Conservation (phyloP, 108 stramenopile genomes). For the Chaetoceros tenuissimus region DNA sequence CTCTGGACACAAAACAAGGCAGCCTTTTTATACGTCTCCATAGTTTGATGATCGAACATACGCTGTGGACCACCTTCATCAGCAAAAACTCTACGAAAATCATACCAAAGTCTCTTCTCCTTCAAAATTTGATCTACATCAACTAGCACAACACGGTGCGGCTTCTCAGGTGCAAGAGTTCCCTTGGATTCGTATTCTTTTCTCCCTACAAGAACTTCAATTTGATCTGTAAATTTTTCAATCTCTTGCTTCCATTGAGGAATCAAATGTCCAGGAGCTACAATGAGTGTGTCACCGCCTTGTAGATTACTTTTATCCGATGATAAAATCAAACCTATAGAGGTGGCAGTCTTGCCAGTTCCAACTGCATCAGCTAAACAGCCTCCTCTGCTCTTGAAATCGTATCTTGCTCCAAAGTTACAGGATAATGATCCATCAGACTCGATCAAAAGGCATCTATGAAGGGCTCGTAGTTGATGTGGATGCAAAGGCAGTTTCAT, state of each 20-base stretch:
- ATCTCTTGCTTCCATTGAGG: conserved; percentile 21
- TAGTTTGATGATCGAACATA: conserved; percentile 2
- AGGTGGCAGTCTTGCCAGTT: conserved; percentile 21
- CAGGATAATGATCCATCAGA: conserved; percentile 10
- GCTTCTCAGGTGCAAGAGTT: conserved; percentile 5
- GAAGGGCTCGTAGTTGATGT: conserved; percentile 22
- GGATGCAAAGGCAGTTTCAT: conserved; percentile 11
- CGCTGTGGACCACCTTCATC: neutral
- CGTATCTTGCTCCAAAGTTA: conserved; percentile 13
- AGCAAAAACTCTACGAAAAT: conserved; percentile 9
- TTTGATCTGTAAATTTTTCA: conserved; percentile 12
- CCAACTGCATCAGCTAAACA: conserved; percentile 22
- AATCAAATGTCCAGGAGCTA: conserved; percentile 17
- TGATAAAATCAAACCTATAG: conserved; percentile 10
- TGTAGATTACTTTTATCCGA: neutral
- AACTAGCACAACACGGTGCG: conserved; percentile 17
- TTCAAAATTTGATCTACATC: conserved; percentile 18
- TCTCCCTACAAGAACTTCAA: conserved; percentile 19
- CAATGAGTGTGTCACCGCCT: conserved; percentile 17
- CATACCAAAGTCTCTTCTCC: conserved; percentile 13
- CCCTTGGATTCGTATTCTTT: conserved; percentile 9
- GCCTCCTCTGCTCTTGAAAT: conserved; percentile 14
- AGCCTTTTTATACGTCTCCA: conserved; percentile 18
- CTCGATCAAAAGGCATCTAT: conserved; percentile 24
- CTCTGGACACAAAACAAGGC: conserved; percentile 19